These are phyloP conservation scores for Fomitopsis palustris DNA, from an alignment of 1,284 basidiomycete genomes.

Conservation along the genomic window DNA sequence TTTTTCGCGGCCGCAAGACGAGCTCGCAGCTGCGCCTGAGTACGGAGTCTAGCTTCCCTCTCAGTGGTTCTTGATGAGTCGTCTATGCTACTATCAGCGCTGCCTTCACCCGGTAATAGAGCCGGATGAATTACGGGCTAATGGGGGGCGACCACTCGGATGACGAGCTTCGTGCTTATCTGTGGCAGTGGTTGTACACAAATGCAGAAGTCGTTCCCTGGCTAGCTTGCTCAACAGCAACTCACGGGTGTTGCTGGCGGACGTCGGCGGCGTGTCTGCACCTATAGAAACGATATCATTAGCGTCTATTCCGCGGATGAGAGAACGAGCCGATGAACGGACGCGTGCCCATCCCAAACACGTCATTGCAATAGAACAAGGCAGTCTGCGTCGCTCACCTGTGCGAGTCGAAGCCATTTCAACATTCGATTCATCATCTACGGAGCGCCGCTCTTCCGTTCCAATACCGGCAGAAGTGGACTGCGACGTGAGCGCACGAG, in stretches of 20 bases:
- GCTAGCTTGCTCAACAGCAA: conserved; percentile 43
- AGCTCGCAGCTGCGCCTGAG: conserved; percentile 45
- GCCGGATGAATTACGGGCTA: conserved; percentile 8
- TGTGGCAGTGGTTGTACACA: background rate
- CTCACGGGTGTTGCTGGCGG: conserved; percentile 26
- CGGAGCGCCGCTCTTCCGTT: conserved; percentile 1
- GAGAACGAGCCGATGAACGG: background rate
- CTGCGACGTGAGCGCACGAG: background rate
- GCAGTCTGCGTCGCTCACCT: background rate
- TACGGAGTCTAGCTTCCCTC: conserved; percentile 43
- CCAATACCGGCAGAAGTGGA: background rate
- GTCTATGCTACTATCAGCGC: background rate
- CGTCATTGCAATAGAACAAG: background rate
- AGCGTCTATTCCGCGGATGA: background rate
- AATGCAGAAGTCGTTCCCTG: conserved; percentile 35
- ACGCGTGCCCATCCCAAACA: background rate
- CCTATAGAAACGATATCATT: background rate
- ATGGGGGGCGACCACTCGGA: background rate
- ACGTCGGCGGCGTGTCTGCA: background rate
- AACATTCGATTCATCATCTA: background rate
- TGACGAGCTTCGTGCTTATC: background rate
- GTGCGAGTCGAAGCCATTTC: background rate
- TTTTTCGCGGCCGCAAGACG: conserved; percentile 48
- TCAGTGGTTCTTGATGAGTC: conserved; percentile 15
- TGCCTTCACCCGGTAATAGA: conserved; percentile 9